Evolutionary conservation across 768 basidiomycete species (phyloP), one percentile per base, ranked within the genome.

Genomic region (Crepidotus variabilis): DNA sequence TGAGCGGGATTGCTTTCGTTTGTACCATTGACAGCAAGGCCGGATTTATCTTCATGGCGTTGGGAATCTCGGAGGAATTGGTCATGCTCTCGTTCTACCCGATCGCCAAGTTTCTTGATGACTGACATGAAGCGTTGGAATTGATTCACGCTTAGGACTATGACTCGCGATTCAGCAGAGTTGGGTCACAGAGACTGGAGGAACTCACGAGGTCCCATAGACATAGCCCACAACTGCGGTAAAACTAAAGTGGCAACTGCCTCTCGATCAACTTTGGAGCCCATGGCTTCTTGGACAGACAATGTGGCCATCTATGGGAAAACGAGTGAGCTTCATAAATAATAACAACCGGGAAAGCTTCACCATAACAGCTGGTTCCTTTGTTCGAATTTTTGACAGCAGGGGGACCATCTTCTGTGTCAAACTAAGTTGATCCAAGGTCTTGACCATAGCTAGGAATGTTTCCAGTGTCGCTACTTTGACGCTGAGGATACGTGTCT

Each of bases 201-300:
- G 57, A 6, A 80, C 89, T 64, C 66, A 93, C 92, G 68, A 54
- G 95, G 95, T 22, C 94, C 95, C 76, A 98, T 96, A 2, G 91
- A 94, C 94, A 99, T 98, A 2, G 88, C 78, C 97, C 97, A 99
- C 23, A 95, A 72, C 76, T 96, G 93, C 8, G 93, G 93, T 11
- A 96, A 75, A 28, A 96, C 90, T 45, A 93, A 77, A 0, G 88
- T 91, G 2, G 92, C 92, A 10, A 94, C 90, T 9, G 94, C 92
- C 71, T 95, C 93, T 49, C 94, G 83, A 62, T 97, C 95, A 1
- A 98, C 87, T 68, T 96, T 97, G 62, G 85, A 81, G 8, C 95
- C 94, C 95, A 97, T 98, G 0, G 92, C 92, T 69, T 95, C 94
- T 72, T 98, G 95, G 0, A 98, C 93, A 20, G 81, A 82, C 45